phyloP scores from a whole-genome alignment of 2,329 filamentous ascomycete genomes.

The Colletotrichum musicola region DNA sequence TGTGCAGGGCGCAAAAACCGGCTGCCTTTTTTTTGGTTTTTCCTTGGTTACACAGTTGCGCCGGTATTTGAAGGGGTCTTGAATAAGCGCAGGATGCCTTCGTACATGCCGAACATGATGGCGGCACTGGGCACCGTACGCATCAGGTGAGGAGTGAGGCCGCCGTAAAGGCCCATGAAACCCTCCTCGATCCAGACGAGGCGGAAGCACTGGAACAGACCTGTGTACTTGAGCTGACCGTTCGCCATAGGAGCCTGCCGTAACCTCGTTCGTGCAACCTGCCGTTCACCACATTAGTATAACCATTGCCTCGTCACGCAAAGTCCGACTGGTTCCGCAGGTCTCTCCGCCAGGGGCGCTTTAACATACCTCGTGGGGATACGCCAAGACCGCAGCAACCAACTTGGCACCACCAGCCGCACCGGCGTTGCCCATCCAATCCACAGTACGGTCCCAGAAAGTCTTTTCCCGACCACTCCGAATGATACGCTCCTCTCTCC shows the following conservation, averaged over 20 bases:
- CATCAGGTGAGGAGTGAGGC: conserved; percentile 90
- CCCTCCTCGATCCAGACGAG: conserved; percentile 91
- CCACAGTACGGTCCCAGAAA: conserved; percentile 79
- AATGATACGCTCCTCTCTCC: conserved; percentile 70
- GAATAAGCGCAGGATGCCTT: conserved; percentile 66
- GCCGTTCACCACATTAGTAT: conserved; percentile 31
- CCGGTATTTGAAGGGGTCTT: conserved; percentile 42
- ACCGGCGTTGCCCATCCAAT: conserved; percentile 82
- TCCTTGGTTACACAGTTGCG: conserved; percentile 9
- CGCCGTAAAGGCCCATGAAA: conserved; percentile 87
- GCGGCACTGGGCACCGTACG: conserved; percentile 91
- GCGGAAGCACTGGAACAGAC: conserved; percentile 88
- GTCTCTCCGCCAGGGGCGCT: neutral
- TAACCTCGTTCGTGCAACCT: conserved; percentile 86
- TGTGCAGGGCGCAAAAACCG: neutral
- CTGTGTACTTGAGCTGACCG: conserved; percentile 86
- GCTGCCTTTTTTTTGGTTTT: neutral
- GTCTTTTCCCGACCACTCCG: conserved; percentile 73
- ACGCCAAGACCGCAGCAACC: conserved; percentile 85
- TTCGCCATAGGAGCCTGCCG: conserved; percentile 83
- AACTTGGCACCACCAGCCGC: conserved; percentile 89
- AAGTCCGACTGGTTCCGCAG: neutral
- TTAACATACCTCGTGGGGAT: conserved; percentile 83
- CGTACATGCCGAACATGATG: conserved; percentile 96
- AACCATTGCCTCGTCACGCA: neutral